Evolutionary conservation across 176 grass and related monocot species (phyloP), one percentile per base, ranked within the genome.

Genomic region (Microstegium vimineum): DNA sequence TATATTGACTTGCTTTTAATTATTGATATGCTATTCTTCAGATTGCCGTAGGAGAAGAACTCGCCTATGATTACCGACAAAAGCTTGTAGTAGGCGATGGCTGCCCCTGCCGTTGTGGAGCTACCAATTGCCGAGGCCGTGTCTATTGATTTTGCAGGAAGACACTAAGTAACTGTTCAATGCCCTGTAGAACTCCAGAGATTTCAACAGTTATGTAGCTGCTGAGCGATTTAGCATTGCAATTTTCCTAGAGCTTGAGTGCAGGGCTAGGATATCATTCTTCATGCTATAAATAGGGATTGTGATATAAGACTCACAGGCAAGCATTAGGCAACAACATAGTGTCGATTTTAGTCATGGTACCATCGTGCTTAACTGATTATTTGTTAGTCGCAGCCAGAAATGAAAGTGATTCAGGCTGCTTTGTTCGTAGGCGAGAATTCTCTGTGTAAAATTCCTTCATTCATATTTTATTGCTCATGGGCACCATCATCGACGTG

Each of bases 1-100:
- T 69, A 65, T 84, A 56, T 86, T 13, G 17, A 8, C 61, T 25
- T 36, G 14, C 6, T 42, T 16, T 23, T 82, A 65, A 78, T 59
- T 83, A 22, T 76, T 85, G 42, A 51, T 74, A 26, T 15, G 69
- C 68, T 89, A 17, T 63, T 90, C 66, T 74, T 52, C 61, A 99
- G 97, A 99, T 99, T 85, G 80, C 75, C 16, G 17, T 32, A 17
- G 91, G 93, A 76, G 89, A 96, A 85, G 97, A 99, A 86, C 81
- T 99, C 28, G 74, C 82, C 7, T 99, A 91, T 69, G 91, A 99
- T 75, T 99, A 99, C 78, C 81, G 65, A 23, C 62, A 54, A 57
- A 92, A 99, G 77, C 63, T 95, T 62, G 37, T 65, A 78, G 66
- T 89, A 71, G 89, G 89, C 37, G 47, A 83, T 66, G 88, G 88